phyloP scores from a whole-genome alignment of 805 yeast species.

The Metschnikowia lochheadii region DNA sequence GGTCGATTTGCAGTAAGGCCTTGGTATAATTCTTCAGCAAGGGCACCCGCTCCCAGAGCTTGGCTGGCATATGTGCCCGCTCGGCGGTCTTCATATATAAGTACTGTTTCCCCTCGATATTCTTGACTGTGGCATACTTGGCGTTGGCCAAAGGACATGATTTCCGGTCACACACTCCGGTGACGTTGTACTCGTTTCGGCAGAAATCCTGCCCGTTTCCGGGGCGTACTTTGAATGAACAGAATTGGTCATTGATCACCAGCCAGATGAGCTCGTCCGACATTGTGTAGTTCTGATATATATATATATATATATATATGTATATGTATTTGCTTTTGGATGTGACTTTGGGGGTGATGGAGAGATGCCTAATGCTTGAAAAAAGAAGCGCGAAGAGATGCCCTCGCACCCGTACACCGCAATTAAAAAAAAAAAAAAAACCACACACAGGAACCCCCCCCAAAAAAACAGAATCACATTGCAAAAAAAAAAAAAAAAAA shows the following conservation, averaged over 20 bases:
- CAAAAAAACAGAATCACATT: background rate
- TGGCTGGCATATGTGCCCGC: conserved; percentile 92
- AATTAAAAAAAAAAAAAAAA: background rate
- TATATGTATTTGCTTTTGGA: background rate
- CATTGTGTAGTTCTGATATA: conserved; percentile 34
- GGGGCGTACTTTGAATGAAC: conserved; percentile 89
- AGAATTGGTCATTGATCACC: conserved; percentile 90
- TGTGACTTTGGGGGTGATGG: background rate
- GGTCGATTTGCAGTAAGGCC: conserved; percentile 86
- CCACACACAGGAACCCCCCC: no score
- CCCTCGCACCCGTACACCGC: conserved; percentile 9
- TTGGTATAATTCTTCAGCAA: conserved; percentile 83
- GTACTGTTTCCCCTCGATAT: conserved; percentile 72
- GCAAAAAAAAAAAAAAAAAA: background rate
- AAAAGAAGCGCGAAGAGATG: conserved; percentile 5
- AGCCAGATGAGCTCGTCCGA: conserved; percentile 90
- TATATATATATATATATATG: no score
- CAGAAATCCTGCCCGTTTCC: conserved; percentile 90
- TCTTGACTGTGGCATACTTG: conserved; percentile 82
- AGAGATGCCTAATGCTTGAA: background rate
- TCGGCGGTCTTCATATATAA: conserved; percentile 96
- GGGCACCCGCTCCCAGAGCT: conserved; percentile 92
- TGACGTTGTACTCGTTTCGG: conserved; percentile 92
- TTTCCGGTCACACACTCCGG: conserved; percentile 88
- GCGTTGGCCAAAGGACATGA: conserved; percentile 97